Base-by-base conservation (phyloP, 139 green algal genomes). In the Closterium sp. region DNA sequence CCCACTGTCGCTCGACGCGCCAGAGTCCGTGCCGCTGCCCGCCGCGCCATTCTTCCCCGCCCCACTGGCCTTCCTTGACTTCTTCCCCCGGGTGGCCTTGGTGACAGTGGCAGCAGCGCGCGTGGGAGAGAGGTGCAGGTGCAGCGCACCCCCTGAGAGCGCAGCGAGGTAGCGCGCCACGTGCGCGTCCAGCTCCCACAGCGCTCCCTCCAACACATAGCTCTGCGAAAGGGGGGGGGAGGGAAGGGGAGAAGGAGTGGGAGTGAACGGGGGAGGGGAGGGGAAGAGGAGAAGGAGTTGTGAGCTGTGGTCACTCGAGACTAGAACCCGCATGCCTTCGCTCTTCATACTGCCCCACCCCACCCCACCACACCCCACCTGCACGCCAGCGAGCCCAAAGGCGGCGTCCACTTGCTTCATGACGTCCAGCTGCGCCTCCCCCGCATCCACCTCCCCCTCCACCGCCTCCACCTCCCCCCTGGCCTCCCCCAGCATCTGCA, bases 171-270 rank as follows among this genome's bases (percentile, higher is more conserved):
- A 94, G 22, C 73, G 31, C 3, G 30, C 85, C 50, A 84, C 29
- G 21, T 92, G 21, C 10, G 62, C 85, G 91, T 94, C 34, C 17
- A 94, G 90, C 92, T 94, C 90, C 85, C 91, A 50, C 19, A 94
- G 87, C 0, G 86, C 92, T 1, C 90, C 92, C 90, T 94, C 92
- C 70, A 94, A 21, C 13, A 94, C 90, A 31, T 87, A 94, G 70
- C 92, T 94, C 92, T 94, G 92, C 38, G 38, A 6, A n/a, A n/a
- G 38, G 4, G 4, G 4, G 4, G 38, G 38, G 38, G 38, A 9
- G 4, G 38, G 4, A 9, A 9, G 4, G 4, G 4, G 38, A 9
- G 4, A 45, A 45, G 38, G 38, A 45, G 4, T 10, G 38, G 38
- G 38, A 30, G 70, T 9, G 38, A 9, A 9, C 0, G 38, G 2